Evolutionary conservation across 352 stramenopile species (phyloP).

Genomic region (Globisporangium radiosum): DNA sequence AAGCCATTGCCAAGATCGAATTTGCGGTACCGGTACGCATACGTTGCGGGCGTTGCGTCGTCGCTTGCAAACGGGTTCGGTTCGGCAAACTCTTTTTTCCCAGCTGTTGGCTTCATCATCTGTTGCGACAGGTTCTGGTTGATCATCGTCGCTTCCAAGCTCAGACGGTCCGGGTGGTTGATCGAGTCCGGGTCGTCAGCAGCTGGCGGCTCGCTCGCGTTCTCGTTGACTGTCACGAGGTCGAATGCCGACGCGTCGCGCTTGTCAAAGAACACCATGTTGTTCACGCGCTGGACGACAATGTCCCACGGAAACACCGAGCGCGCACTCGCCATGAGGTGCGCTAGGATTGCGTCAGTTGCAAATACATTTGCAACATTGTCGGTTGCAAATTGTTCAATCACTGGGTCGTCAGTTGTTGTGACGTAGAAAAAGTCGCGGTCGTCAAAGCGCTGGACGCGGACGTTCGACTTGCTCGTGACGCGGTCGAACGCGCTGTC

Average conservation of each 20-base stretch:
- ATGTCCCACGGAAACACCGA: slow-evolving; percentile 98
- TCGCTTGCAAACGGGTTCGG: slow-evolving; percentile 95
- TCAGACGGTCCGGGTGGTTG: slow-evolving; percentile 95
- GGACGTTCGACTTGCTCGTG: slow-evolving; percentile 77
- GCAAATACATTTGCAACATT: slow-evolving; percentile 92
- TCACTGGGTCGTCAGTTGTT: slow-evolving; percentile 95
- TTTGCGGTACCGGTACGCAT: slow-evolving; percentile 97
- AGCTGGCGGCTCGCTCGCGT: slow-evolving; percentile 86
- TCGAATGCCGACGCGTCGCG: slow-evolving; percentile 93
- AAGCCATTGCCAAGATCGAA: slow-evolving; percentile 90
- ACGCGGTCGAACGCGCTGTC: slow-evolving; percentile 93
- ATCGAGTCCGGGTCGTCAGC: slow-evolving; percentile 87
- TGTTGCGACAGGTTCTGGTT: slow-evolving; percentile 99
- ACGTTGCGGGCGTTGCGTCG: slow-evolving; percentile 88
- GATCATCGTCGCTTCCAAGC: slow-evolving; percentile 96
- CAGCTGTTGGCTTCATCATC: slow-evolving; percentile 75
- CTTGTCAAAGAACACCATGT: slow-evolving; percentile 98
- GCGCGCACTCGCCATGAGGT: slow-evolving; percentile 95
- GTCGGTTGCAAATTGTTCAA: slow-evolving; percentile 91
- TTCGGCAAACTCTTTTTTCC: slow-evolving; percentile 57
- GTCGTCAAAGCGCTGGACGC: slow-evolving; percentile 78
- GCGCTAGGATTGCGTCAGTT: slow-evolving; percentile 95
- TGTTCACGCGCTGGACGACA: slow-evolving; percentile 89
- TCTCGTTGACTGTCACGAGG: slow-evolving; percentile 95
- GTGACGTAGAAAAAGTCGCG: slow-evolving; percentile 96